These are phyloP conservation scores for Phaeomoniella chlamydospora DNA, from an alignment of 2,329 filamentous ascomycete genomes.

Conservation along the genomic window DNA sequence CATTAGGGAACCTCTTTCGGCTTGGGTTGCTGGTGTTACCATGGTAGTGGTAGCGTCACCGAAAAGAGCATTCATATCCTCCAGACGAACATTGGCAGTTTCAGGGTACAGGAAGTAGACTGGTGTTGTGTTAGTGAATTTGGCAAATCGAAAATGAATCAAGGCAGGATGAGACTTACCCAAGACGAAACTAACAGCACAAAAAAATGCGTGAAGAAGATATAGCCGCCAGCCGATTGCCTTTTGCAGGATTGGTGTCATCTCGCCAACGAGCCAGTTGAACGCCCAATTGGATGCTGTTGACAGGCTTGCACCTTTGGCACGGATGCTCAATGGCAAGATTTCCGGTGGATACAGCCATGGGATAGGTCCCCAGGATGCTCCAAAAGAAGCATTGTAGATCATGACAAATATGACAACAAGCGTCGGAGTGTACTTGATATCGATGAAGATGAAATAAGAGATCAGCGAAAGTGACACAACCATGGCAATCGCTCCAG, in stretches of 20 bases:
- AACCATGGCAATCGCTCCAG: constrained; percentile 79
- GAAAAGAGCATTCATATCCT: constrained; percentile 93
- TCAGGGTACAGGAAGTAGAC: constrained; percentile 98
- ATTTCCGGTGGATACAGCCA: constrained; percentile 99
- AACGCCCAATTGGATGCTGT: constrained; percentile 97
- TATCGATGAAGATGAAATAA: constrained; percentile 86
- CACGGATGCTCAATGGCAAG: constrained; percentile 85
- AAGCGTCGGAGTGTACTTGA: constrained; percentile 60
- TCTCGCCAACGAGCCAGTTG: constrained; percentile 91
- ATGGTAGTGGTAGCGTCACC: constrained; percentile 80
- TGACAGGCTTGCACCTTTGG: constrained; percentile 90
- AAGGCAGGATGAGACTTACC: constrained; percentile 47
- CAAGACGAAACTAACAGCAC: constrained; percentile 84
- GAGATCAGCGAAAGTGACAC: constrained; percentile 79
- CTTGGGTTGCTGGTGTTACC: constrained; percentile 61
- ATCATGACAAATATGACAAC: constrained; percentile 96
- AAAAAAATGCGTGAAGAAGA: constrained; percentile 92
- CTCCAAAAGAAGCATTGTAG: constrained; percentile 94
- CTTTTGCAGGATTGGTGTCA: constrained; percentile 87
- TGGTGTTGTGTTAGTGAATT: constrained; percentile 23
- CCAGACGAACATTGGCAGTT: constrained; percentile 83
- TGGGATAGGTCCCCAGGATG: constrained; percentile 94
- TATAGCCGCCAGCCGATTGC: constrained; percentile 90
- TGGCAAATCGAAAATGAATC: constrained; percentile 3
- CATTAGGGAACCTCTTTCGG: constrained; percentile 72